phyloP scores from a whole-genome alignment of 441 rosid species.

The Adansonia rubrostipa region DNA sequence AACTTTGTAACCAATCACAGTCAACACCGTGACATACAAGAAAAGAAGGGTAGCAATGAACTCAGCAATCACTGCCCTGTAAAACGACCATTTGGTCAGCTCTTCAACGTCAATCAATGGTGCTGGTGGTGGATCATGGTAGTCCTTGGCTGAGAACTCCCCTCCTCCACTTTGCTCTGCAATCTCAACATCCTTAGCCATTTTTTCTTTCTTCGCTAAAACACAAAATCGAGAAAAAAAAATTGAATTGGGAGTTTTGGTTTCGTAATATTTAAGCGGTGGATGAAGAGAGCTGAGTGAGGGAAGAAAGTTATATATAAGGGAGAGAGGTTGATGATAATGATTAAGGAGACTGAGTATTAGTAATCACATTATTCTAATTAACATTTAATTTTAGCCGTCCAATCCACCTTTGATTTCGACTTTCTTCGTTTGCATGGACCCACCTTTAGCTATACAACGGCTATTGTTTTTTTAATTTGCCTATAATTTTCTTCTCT shows the following conservation, averaged over 20 bases:
- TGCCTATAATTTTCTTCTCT: too few species aligned
- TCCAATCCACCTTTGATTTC: constrained; percentile 21
- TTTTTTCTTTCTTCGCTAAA: background rate
- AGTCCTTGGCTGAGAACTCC: constrained; percentile 49
- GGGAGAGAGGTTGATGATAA: background rate
- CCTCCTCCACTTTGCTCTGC: constrained; percentile 44
- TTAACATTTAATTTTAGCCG: constrained; percentile 27
- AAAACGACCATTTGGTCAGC: constrained; percentile 55
- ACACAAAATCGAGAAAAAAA: background rate
- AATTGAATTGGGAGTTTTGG: background rate
- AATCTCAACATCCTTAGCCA: constrained; percentile 54
- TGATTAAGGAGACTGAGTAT: background rate
- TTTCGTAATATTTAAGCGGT: background rate
- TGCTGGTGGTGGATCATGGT: constrained; percentile 55
- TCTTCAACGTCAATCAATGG: constrained; percentile 53
- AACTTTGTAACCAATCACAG: constrained; percentile 57
- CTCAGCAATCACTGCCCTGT: constrained; percentile 62
- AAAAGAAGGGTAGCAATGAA: constrained; percentile 63
- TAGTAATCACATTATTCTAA: background rate
- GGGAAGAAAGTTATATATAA: background rate
- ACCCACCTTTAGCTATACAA: constrained; percentile 28
- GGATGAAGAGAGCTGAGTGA: constrained; percentile 8
- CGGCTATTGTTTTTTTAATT: background rate
- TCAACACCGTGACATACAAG: constrained; percentile 54
- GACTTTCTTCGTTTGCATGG: constrained; percentile 14